These are phyloP conservation scores for Glutinoglossum americanum DNA, from an alignment of 495 filamentous ascomycete species.

Conservation along the genomic window DNA sequence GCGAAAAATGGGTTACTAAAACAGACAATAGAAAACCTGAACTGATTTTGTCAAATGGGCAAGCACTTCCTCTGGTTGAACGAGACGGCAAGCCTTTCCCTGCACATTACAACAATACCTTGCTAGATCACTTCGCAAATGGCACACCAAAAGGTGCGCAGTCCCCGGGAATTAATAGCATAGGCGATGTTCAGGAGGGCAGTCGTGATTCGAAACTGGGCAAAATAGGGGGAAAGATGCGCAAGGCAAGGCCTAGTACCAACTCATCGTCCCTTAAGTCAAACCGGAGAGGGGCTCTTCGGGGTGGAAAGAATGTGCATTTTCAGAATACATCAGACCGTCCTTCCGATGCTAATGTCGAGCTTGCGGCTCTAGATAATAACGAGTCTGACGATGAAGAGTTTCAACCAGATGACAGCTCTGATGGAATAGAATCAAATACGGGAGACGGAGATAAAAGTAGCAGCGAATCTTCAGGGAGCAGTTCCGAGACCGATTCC, in stretches of 20 bases:
- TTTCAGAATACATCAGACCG: neutral
- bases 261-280: neutral
- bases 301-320: neutral
- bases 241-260: neutral
- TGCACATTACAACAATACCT: neutral
- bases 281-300: neutral
- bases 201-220: neutral
- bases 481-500: neutral
- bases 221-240: neutral
- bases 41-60: neutral
- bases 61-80: neutral
- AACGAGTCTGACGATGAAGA: conserved; percentile 14
- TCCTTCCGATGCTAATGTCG: neutral
- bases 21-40: neutral
- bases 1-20: neutral
- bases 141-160: neutral
- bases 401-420: neutral
- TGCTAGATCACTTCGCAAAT: neutral
- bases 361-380: conserved; percentile 3
- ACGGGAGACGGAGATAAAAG: conserved; percentile 7
- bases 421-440: conserved; percentile 1
- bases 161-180: neutral
- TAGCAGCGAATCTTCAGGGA: neutral
- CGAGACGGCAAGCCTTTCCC: neutral
- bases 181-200: neutral